Evolutionary conservation across 2,329 filamentous ascomycete species (phyloP).

Genomic region (Paecilomyces variotii): DNA sequence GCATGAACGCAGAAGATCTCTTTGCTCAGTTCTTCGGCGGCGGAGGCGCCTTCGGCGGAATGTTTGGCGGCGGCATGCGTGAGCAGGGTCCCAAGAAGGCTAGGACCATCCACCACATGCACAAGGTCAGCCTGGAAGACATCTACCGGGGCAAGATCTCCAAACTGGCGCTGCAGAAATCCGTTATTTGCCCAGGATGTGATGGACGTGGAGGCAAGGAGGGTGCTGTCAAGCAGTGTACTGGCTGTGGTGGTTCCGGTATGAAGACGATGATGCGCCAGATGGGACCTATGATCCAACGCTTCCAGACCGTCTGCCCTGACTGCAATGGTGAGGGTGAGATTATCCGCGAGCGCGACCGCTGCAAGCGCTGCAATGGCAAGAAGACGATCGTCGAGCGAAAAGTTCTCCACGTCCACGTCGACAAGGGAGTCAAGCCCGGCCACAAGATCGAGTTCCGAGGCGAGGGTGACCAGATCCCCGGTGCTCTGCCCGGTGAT

Average conservation of each 20-base stretch:
- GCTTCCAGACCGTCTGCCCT: constrained; percentile 97
- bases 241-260: constrained; percentile 83
- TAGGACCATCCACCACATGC: constrained; percentile 92
- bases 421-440: constrained; percentile 86
- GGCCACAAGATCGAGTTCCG: constrained; percentile 96
- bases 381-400: constrained; percentile 98
- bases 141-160: constrained; percentile 97
- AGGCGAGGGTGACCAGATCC: constrained; percentile 92
- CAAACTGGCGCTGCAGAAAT: constrained; percentile 94
- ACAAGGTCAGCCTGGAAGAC: constrained; percentile 96
- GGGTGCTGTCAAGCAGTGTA: constrained; percentile 88
- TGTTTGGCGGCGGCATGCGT: constrained; percentile 72
- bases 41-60: constrained; percentile 64
- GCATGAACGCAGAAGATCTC: constrained; percentile 92
- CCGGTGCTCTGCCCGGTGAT: constrained; percentile 86
- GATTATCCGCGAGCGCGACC: constrained; percentile 92
- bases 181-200: constrained; percentile 92
- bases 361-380: constrained; percentile 90
- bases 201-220: constrained; percentile 94
- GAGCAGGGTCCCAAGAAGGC: constrained; percentile 81
- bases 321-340: constrained; percentile 98
- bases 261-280: constrained; percentile 99
- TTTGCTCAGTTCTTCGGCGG: constrained; percentile 95
- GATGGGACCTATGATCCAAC: constrained; percentile 99
- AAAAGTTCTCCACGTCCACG: constrained; percentile 96